These are phyloP conservation scores for Hypoxylon sp. DNA, from an alignment of 2,329 filamentous ascomycete species.

Conservation along the genomic window DNA sequence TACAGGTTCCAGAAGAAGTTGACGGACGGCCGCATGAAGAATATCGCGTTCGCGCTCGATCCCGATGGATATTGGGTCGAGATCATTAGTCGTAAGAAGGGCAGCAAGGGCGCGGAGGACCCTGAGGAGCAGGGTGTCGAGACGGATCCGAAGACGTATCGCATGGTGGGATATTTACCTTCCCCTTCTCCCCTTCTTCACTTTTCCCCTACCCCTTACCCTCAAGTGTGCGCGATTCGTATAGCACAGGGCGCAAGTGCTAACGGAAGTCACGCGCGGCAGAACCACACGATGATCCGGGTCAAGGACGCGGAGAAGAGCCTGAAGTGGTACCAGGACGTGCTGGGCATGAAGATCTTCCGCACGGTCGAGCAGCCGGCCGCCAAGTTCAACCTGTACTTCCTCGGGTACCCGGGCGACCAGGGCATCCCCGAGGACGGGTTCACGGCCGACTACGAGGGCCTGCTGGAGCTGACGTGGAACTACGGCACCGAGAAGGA, in stretches of 20 bases:
- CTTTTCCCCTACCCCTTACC: neutral
- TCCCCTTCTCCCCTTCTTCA: neutral
- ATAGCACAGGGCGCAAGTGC: neutral
- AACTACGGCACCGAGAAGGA: slow-evolving; percentile 89
- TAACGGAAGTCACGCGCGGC: slow-evolving; percentile 12
- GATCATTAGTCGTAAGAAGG: slow-evolving; percentile 78
- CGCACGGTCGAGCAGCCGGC: slow-evolving; percentile 79
- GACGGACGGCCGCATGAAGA: slow-evolving; percentile 85
- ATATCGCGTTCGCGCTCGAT: slow-evolving; percentile 92
- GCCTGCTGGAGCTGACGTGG: slow-evolving; percentile 91
- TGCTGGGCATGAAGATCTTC: slow-evolving; percentile 88
- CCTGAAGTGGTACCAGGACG: slow-evolving; percentile 85
- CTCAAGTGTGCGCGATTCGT: too few relatives aligned
- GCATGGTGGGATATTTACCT: slow-evolving; percentile 65
- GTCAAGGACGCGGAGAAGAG: slow-evolving; percentile 86
- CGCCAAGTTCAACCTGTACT: slow-evolving; percentile 90
- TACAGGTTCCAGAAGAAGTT: slow-evolving; percentile 97
- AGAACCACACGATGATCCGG: slow-evolving; percentile 95
- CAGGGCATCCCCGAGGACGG: slow-evolving; percentile 68
- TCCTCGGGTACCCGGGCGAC: slow-evolving; percentile 82
- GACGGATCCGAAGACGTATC: slow-evolving; percentile 83
- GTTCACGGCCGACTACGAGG: slow-evolving; percentile 79
- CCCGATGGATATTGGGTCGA: slow-evolving; percentile 92
- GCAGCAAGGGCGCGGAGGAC: slow-evolving; percentile 65
- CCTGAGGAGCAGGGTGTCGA: slow-evolving; percentile 79